Conservation (phyloP, 352 stramenopile genomes). For the Saprolegnia diclina region DNA sequence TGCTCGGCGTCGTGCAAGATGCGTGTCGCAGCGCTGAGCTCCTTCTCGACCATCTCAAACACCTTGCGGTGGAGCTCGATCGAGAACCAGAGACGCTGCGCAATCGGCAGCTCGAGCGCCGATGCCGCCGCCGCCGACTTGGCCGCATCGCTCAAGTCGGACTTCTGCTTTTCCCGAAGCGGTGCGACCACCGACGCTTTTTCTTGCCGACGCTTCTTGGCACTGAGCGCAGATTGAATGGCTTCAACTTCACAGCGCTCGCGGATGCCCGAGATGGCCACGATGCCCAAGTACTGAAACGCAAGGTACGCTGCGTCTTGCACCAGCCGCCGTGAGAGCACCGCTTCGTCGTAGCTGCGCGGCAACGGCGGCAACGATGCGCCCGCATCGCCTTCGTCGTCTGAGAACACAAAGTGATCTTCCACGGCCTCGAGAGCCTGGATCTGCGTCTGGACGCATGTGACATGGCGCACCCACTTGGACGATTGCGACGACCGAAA, state of each 20-base stretch:
- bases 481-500: neutral
- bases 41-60: constrained; percentile 79
- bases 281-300: constrained; percentile 70
- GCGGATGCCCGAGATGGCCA: constrained; percentile 59
- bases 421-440: neutral
- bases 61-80: constrained; percentile 83
- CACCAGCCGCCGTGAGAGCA: constrained; percentile 66
- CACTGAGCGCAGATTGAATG: constrained; percentile 49
- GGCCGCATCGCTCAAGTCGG: constrained; percentile 63
- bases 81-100: constrained; percentile 83
- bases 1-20: constrained; percentile 69
- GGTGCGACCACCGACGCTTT: constrained; percentile 31
- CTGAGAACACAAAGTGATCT: constrained; percentile 6
- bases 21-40: constrained; percentile 60
- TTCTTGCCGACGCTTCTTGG: constrained; percentile 72
- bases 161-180: constrained; percentile 8
- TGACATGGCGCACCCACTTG: neutral
- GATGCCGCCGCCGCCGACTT: constrained; percentile 69
- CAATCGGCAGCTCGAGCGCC: constrained; percentile 60
- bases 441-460: neutral
- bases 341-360: constrained; percentile 53
- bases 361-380: neutral
- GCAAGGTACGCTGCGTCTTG: constrained; percentile 71
- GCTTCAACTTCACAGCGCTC: constrained; percentile 71
- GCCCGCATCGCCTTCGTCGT: constrained; percentile 8